Conservation (phyloP, 2,329 filamentous ascomycete species). For the Zymoseptoria ardabiliae region DNA sequence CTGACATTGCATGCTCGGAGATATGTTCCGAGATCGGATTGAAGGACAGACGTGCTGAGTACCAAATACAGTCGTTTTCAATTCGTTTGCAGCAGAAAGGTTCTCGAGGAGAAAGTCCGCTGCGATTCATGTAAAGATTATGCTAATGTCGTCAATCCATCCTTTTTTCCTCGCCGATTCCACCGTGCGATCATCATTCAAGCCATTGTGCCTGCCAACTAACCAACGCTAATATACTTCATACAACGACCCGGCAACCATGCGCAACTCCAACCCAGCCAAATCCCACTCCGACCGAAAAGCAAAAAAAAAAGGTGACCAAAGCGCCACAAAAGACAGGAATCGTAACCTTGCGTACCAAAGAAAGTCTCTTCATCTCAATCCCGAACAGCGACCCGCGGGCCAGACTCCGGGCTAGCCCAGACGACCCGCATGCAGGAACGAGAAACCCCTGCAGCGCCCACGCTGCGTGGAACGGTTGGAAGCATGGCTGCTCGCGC, state of each 20-base stretch:
- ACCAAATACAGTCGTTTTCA: not conserved
- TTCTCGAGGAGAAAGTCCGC: not conserved
- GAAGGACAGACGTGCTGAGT: not conserved
- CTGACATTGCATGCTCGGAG: not conserved
- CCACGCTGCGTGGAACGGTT: too few relatives aligned
- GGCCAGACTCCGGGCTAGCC: not conserved
- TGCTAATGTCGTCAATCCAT: not conserved
- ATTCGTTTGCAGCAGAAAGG: not conserved
- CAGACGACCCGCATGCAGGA: not conserved
- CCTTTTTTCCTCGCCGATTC: too few relatives aligned
- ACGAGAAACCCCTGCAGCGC: not conserved
- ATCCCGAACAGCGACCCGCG: not conserved
- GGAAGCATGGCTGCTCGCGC: not conserved
- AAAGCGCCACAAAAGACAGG: not conserved
- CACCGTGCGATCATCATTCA: too few relatives aligned
- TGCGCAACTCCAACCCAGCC: not conserved
- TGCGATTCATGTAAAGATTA: not conserved
- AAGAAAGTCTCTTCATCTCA: not conserved
- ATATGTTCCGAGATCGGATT: not conserved
- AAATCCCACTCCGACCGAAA: not conserved
- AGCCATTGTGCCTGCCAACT: too few relatives aligned
- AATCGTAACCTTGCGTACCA: not conserved
- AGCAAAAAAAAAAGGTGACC: not conserved
- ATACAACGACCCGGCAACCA: not conserved
- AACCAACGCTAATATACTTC: not conserved